Conservation (phyloP, 1,139 yeast species). For the Sporopachydermia cereana region DNA sequence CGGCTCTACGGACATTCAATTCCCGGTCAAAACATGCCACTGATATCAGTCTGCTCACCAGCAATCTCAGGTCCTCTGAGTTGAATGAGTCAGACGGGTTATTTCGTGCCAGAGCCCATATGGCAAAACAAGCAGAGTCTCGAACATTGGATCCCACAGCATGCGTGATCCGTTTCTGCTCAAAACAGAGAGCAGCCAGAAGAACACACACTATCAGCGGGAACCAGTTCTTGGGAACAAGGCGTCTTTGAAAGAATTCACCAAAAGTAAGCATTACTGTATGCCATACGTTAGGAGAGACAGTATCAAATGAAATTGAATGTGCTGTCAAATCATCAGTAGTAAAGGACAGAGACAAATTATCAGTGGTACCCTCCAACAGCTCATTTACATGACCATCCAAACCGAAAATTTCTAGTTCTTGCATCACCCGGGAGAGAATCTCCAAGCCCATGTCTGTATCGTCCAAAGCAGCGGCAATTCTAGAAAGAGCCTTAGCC, state of each 20-base stretch:
- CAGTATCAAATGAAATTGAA: conserved; percentile 15
- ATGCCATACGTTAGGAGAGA: conserved; percentile 30
- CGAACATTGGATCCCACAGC: conserved; percentile 58
- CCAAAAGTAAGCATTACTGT: conserved; percentile 35
- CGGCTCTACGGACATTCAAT: conserved; percentile 64
- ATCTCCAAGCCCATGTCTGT: conserved; percentile 24
- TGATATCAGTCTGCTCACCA: conserved; percentile 36
- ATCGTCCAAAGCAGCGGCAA: conserved; percentile 23
- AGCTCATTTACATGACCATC: neutral
- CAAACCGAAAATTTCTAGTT: conserved; percentile 17
- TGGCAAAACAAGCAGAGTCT: conserved; percentile 74
- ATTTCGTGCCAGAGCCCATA: conserved; percentile 48
- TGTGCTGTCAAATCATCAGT: conserved; percentile 11
- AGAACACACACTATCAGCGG: conserved; percentile 23
- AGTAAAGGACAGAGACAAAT: conserved; percentile 2
- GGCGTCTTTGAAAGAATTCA: conserved; percentile 27
- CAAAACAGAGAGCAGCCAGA: conserved; percentile 36
- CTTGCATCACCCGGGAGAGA: conserved; percentile 20
- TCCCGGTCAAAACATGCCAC: conserved; percentile 63
- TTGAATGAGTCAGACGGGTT: conserved; percentile 16
- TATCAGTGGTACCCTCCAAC: conserved; percentile 11
- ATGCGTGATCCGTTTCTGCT: conserved; percentile 37
- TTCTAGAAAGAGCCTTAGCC: conserved; percentile 34
- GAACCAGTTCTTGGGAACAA: conserved; percentile 14
- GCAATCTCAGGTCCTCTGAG: conserved; percentile 14